phyloP scores from a whole-genome alignment of 1,284 basidiomycete genomes.

The Rhodofomes roseus region DNA sequence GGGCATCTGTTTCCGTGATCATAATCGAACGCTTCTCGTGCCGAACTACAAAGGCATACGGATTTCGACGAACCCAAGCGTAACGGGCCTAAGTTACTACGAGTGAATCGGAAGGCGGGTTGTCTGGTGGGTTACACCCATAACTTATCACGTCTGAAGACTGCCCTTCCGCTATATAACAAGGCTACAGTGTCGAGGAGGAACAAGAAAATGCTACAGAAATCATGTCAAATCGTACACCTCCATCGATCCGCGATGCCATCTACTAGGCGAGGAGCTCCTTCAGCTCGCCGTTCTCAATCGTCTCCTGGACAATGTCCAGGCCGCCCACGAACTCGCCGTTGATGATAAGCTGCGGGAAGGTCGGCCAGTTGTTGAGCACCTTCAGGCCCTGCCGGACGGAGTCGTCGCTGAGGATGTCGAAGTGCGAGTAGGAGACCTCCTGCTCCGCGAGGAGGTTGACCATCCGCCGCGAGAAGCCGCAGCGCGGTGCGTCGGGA shows the following conservation, averaged over 20 bases:
- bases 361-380: constrained; percentile 66
- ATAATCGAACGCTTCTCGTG: no score
- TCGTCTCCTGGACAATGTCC: constrained; percentile 66
- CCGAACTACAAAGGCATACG: no score
- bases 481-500: constrained; percentile 84
- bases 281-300: constrained; percentile 43
- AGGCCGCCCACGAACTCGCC: constrained; percentile 73
- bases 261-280: constrained; percentile 24
- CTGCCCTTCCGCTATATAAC: not conserved
- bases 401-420: constrained; percentile 69
- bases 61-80: no score
- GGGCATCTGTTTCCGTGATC: no score
- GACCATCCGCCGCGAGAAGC: constrained; percentile 73
- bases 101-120: no score
- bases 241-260: not conserved
- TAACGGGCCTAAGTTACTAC: no score
- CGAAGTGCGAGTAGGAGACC: constrained; percentile 68
- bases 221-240: not conserved
- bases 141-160: not conserved
- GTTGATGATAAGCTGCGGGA: constrained; percentile 62
- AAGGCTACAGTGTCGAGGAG: not conserved
- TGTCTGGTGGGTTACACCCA: no score
- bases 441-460: constrained; percentile 57
- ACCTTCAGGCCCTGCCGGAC: constrained; percentile 65
- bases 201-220: not conserved